Evolutionary conservation across 129 eudicot species (phyloP), one percentile per base, ranked within the genome.

Genomic region (Pseudognaphalium luteoalbum): DNA sequence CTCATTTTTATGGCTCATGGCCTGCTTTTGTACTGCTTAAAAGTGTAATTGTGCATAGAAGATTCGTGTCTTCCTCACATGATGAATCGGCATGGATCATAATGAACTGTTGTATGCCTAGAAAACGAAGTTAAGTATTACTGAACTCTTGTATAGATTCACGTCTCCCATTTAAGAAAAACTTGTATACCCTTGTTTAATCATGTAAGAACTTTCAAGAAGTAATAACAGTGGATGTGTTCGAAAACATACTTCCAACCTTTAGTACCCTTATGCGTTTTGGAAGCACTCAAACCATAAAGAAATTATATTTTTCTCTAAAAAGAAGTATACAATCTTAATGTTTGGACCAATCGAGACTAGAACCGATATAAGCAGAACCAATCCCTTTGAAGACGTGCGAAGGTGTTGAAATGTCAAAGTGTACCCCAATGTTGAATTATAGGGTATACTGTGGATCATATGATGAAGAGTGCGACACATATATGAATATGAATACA

Each of bases 81-180:
- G 22, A 33, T 52, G 56, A 73, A 68, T 66, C 12, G 37, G 72
- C 34, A 32, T 64, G 68, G 25, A 21, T 79, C 41, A 50, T 29
- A 79, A 71, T 28, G 44, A 32, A 59, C 39, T 58, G 62, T 61
- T 54, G 76, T 41, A 69, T n/a, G 68, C 59, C 68, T 28, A 71
- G 20, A 56, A 52, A 56, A 14, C 15, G 6, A 16, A 14, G 7
- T 33, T 33, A 37, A 16, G 54, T 21, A 22, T 54, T 35, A 22
- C 22, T 76, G 5, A 25, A n/a, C 5, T 37, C 15, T 6, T 35
- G 29, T 72, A 33, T 17, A 17, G 68, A 58, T 41, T 58, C 61
- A 41, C 58, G 47, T 21, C 10, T 16, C 65, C 73, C 66, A 4
- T 7, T 14, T 47, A 47, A 47, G 17, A 14, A 47, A 12, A 11